Conservation (phyloP, 345 rosid species). For the Eutrema heterophyllum region DNA sequence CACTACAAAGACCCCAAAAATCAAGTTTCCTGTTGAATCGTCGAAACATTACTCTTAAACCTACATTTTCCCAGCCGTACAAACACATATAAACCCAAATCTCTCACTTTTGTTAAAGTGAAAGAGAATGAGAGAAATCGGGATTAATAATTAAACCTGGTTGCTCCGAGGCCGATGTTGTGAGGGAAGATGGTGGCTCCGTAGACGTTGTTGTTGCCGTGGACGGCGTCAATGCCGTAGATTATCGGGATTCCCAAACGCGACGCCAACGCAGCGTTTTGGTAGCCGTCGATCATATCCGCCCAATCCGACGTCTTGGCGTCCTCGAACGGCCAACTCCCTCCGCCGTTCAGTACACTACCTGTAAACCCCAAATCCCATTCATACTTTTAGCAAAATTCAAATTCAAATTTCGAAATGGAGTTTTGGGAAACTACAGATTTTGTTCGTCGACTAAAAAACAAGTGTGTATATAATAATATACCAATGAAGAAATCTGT, state of each 20-base stretch:
- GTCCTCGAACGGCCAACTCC: conserved; percentile 60
- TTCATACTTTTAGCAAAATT: neutral
- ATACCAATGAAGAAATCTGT: conserved; percentile 26
- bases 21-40: neutral
- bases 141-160: conserved; percentile 46
- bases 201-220: conserved; percentile 74
- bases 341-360: conserved; percentile 71
- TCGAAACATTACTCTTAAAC: neutral
- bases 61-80: neutral
- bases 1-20: neutral
- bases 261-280: conserved; percentile 53
- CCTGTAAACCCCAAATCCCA: conserved; percentile 38
- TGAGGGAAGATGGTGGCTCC: conserved; percentile 93
- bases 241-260: conserved; percentile 78
- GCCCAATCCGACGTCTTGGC: conserved; percentile 72
- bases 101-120: neutral
- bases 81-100: neutral
- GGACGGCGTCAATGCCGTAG: conserved; percentile 91
- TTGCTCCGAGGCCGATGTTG: conserved; percentile 82
- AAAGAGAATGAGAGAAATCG: neutral
- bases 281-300: conserved; percentile 74
- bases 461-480: neutral
- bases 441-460: neutral
- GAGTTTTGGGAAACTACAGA: no score
- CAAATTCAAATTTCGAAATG: neutral